Evolutionary conservation across 331 rosid species (phyloP).

Genomic region (Quercus phellos): DNA sequence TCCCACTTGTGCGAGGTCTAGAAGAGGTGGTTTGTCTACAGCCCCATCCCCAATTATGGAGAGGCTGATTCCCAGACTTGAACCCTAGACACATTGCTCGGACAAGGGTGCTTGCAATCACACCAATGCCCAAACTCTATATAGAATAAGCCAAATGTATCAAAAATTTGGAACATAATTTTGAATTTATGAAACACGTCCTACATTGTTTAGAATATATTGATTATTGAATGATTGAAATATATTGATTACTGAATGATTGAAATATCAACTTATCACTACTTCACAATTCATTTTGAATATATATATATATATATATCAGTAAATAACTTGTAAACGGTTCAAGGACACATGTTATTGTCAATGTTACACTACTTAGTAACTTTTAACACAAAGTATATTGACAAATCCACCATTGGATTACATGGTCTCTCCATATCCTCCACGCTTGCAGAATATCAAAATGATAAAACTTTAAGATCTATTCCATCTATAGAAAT

Average conservation of each 20-base stretch:
- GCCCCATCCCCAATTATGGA: too few species aligned
- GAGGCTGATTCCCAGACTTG: too few species aligned
- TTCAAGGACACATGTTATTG: not conserved
- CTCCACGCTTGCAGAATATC: not conserved
- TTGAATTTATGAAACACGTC: too few species aligned
- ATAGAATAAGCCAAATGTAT: too few species aligned
- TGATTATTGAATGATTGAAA: too few species aligned
- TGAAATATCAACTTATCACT: not conserved
- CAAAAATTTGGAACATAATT: too few species aligned
- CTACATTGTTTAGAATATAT: too few species aligned
- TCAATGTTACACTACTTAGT: not conserved
- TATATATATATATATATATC: not conserved
- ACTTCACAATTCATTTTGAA: not conserved
- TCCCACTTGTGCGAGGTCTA: too few species aligned
- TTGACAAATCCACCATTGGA: not conserved
- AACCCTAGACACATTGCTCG: too few species aligned
- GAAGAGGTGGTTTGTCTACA: too few species aligned
- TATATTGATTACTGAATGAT: not conserved
- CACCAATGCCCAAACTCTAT: too few species aligned
- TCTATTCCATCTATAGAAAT: not conserved
- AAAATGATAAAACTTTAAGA: not conserved
- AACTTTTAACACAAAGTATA: not conserved
- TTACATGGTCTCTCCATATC: not conserved
- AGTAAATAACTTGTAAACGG: not conserved
- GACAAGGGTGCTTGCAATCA: too few species aligned